These are phyloP conservation scores for Colletotrichum higginsianum DNA, from an alignment of 2,329 filamentous ascomycete species.

Conservation along the genomic window DNA sequence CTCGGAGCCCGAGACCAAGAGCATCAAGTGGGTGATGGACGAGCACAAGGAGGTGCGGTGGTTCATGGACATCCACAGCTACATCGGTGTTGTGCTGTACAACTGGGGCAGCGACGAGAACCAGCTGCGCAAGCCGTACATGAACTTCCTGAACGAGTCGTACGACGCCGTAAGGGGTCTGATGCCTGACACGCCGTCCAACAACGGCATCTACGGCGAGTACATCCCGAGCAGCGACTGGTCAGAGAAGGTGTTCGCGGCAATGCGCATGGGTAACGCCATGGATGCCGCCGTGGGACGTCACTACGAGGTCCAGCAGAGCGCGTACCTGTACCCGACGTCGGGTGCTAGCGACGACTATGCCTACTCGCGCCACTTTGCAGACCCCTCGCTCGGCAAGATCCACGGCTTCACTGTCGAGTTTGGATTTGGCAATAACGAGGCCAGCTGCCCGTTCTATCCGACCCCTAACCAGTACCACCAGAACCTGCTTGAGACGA, in stretches of 20 bases:
- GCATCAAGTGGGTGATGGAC: conserved; percentile 67
- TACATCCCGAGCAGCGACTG: conserved; percentile 58
- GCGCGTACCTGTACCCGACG: conserved; percentile 61
- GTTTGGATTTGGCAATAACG: conserved; percentile 59
- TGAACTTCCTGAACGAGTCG: conserved; percentile 67
- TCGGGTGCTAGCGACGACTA: conserved; percentile 64
- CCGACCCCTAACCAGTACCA: conserved; percentile 60
- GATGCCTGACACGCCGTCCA: conserved; percentile 53
- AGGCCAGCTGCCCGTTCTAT: conserved; percentile 60
- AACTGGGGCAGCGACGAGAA: conserved; percentile 70
- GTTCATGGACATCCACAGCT: conserved; percentile 73
- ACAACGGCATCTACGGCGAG: conserved; percentile 59
- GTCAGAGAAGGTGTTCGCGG: conserved; percentile 50
- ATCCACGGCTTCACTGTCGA: conserved; percentile 63
- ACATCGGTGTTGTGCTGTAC: conserved; percentile 62
- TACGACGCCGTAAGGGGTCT: conserved; percentile 68
- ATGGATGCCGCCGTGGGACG: conserved; percentile 58
- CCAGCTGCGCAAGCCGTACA: conserved; percentile 59
- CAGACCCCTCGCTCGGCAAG: conserved; percentile 52
- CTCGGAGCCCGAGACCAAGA: conserved; percentile 71
- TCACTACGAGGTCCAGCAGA: conserved; percentile 56
- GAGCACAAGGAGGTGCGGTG: conserved; percentile 65
- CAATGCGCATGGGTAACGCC: conserved; percentile 52
- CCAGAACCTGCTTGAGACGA: conserved; percentile 60
- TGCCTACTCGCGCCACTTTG: conserved; percentile 60